Percentiles rank a stretch among this genome's conserved stretches.
These are phyloP conservation scores for Angophora floribunda DNA, from an alignment of 345 rosid species.

Conservation along the genomic window DNA sequence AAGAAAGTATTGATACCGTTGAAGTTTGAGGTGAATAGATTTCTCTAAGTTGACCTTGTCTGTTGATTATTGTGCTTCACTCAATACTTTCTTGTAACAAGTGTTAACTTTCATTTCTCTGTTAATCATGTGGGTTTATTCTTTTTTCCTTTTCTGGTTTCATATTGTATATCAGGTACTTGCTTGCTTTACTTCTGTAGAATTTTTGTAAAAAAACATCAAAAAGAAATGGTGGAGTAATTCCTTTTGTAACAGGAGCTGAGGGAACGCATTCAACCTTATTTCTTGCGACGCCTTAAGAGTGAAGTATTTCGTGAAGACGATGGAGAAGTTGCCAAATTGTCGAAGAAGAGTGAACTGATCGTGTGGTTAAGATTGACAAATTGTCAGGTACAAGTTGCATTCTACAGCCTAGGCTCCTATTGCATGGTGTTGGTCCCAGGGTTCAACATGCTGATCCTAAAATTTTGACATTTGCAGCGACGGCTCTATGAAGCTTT, in stretches of 20 bases:
- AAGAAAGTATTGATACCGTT: not conserved
- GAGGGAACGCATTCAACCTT: conserved; percentile 86
- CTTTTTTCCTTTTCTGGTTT: not conserved
- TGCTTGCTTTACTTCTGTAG: not conserved
- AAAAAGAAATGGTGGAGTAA: not conserved
- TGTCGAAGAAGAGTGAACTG: conserved; percentile 84
- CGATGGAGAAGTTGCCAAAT: conserved; percentile 37
- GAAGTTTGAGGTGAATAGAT: not conserved
- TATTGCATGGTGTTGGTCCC: not conserved
- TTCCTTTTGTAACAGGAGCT: conserved; percentile 42
- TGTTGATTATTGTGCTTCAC: not conserved
- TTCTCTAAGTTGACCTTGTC: not conserved
- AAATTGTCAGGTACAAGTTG: conserved; percentile 61
- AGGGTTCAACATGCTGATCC: not conserved
- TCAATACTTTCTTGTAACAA: not conserved
- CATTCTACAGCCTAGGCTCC: not conserved
- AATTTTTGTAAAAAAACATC: not conserved
- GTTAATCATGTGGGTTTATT: not conserved
- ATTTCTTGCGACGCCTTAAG: conserved; percentile 87
- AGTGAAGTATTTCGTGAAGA: conserved; percentile 70
- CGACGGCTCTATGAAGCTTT: conserved; percentile 86
- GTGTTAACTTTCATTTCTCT: not conserved
- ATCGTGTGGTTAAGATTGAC: conserved; percentile 92
- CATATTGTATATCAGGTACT: not conserved
- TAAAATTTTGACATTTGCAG: conserved; percentile 23